These are phyloP conservation scores for Leishmania braziliensis DNA, from an alignment of 208 protist species.

Conservation along the genomic window DNA sequence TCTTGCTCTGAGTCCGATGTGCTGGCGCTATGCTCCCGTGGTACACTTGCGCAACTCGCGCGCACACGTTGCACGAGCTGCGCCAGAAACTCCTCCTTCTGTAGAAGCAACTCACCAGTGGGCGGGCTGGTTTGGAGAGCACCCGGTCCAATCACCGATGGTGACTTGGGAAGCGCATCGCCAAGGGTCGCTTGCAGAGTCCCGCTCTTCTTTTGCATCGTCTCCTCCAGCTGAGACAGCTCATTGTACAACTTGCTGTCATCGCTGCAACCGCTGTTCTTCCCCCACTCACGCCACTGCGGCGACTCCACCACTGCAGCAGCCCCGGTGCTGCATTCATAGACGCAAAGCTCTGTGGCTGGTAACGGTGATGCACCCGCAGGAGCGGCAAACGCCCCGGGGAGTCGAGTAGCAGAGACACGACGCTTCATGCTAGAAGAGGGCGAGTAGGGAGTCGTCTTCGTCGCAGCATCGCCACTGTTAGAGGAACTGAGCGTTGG, in stretches of 20 bases:
- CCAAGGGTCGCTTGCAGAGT: neutral
- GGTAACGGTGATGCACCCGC: neutral
- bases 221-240: neutral
- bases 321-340: slow-evolving; percentile 18
- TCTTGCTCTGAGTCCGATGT: neutral
- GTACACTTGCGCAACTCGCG: slow-evolving; percentile 13
- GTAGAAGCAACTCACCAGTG: slow-evolving; percentile 22
- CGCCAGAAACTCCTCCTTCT: slow-evolving; percentile 36
- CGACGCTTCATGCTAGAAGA: slow-evolving; percentile 19
- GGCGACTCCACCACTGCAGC: slow-evolving; percentile 3
- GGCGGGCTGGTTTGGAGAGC: neutral
- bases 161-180: neutral
- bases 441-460: slow-evolving; percentile 12
- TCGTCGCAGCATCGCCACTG: neutral
- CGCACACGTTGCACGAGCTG: slow-evolving; percentile 27
- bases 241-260: slow-evolving; percentile 1
- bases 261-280: neutral
- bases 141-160: neutral
- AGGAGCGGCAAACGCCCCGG: neutral
- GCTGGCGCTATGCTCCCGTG: neutral
- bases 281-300: neutral
- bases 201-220: neutral
- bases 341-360: slow-evolving; percentile 13
- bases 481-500: slow-evolving; percentile 22
- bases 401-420: neutral